Base-by-base conservation (phyloP, 75 land plant genomes). In the Larix kaempferi region DNA sequence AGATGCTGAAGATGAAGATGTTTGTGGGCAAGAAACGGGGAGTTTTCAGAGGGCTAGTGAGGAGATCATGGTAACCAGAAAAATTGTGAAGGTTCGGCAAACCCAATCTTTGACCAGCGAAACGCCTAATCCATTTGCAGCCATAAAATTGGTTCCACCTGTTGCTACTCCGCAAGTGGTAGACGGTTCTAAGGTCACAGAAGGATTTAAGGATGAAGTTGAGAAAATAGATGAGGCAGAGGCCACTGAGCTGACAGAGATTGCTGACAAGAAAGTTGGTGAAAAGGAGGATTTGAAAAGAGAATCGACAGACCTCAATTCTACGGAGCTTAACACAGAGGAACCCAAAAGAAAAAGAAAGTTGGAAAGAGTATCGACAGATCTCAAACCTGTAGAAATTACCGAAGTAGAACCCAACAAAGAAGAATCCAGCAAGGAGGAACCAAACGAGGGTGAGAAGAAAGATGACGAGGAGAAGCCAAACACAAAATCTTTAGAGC, bases 1-100 rank as follows among this genome's bases (percentile, higher is more conserved):
- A 12, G 88, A 84, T 60, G 59, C 62, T 16, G 83, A 80, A 49
- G 80, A 80, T 6, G 75, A 76, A 59, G 49, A 64, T 25, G 7
- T 29, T 29, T 29, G 54, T 41, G 61, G 79, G 21, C 17, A 60
- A 29, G 87, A 81, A 25, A 60, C 73, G 25, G 83, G 75, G 7
- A 71, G 77, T 77, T 57, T 57, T 59, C 52, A 52, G 17, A 79
- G 52, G 79, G 81, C 81, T 12, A 26, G 19, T 23, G 81, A 79
- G 16, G 81, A 79, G 25, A 79, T 79, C 56, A 37, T 79, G 29
- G 80, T 64, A 26, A 56, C 61, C 7, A 49, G 81, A 4, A 79
- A 12, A 14, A 76, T 79, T 39, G 8, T 79, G 39, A 79, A 79
- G 41, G 79, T 79, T 13, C 63, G 22, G 25, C 81, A 63, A 59